These are phyloP conservation scores for Pythium aristosporum DNA, from an alignment of 352 stramenopile genomes.

Conservation along the genomic window DNA sequence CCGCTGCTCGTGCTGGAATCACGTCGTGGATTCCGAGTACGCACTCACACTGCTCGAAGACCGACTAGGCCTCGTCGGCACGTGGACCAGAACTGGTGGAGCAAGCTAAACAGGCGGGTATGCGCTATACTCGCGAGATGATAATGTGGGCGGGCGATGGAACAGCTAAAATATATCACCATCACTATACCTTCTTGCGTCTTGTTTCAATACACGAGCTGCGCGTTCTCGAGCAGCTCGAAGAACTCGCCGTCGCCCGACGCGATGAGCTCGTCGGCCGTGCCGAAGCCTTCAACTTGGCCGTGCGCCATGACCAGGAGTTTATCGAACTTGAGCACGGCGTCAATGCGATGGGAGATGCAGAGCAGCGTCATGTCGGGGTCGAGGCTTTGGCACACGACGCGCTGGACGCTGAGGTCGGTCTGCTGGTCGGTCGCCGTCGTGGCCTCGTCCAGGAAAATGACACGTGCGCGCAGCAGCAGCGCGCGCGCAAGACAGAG, in stretches of 20 bases:
- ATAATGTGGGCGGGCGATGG: too few species aligned
- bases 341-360: conserved; percentile 93
- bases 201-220: conserved; percentile 26
- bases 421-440: conserved; percentile 70
- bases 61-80: neutral
- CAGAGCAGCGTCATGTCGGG: conserved; percentile 88
- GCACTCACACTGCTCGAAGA: neutral
- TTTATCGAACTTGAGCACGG: conserved; percentile 91
- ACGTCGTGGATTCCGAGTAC: conserved; percentile 17
- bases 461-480: conserved; percentile 78
- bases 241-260: conserved; percentile 29
- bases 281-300: conserved; percentile 39
- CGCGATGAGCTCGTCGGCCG: conserved; percentile 22
- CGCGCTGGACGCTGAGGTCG: conserved; percentile 66
- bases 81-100: too few species aligned
- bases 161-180: too few species aligned
- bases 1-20: neutral
- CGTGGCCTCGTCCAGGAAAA: conserved; percentile 96
- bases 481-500: conserved; percentile 92
- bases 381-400: conserved; percentile 88
- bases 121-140: too few species aligned
- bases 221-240: conserved; percentile 29
- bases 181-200: too few species aligned
- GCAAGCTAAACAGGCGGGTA: too few species aligned
- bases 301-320: conserved; percentile 90